Evolutionary conservation across 2,329 filamentous ascomycete genomes (phyloP), one percentile per base, ranked within the genome.

Genomic region (Xylogone sp.): DNA sequence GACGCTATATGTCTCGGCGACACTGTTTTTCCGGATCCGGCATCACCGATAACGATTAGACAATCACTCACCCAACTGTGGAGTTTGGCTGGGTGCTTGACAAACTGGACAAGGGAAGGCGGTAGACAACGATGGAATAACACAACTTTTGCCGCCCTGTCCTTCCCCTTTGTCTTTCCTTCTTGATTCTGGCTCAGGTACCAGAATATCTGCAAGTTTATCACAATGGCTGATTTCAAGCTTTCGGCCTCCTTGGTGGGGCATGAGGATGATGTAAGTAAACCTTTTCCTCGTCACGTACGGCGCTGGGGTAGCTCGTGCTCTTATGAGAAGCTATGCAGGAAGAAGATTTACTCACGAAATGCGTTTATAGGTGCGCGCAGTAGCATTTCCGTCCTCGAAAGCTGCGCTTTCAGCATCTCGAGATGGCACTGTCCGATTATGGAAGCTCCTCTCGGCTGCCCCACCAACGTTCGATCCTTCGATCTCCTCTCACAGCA

Each of bases 201-300:
- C n/a, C 29, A n/a, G 18, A 9, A 44, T 12, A 45, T 49, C 43
- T 50, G 42, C 27, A 34, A 44, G 31, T 43, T 9, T 39, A 39
- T 39, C n/a, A 60, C 59, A 62, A 92, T 93, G 87, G 75, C 79
- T 70, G 86, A 91, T 68, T 97, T 90, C 79, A 96, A 93, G 80
- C 84, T 99, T 65, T 96, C 94, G 56, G 91, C 93, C 61, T 88
- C 90, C 66, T 81, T 99, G 59, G 76, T 84, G 61, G 93, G 90
- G 65, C 94, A 99, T 69, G 88, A 94, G 70, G 87, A 94, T 69
- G 94, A 99, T 83, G 94, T 97, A 78, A 72, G 85, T 70, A 54
- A 43, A 50, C 46, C 24, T 43, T 43, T 31, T 7, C 13, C 27
- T 13, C 10, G 8, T 43, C 18, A 43, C 8, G n/a, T n/a, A 19